Evolutionary conservation across 2,329 filamentous ascomycete genomes (phyloP).

Genomic region (Pseudogymnoascus sp.): DNA sequence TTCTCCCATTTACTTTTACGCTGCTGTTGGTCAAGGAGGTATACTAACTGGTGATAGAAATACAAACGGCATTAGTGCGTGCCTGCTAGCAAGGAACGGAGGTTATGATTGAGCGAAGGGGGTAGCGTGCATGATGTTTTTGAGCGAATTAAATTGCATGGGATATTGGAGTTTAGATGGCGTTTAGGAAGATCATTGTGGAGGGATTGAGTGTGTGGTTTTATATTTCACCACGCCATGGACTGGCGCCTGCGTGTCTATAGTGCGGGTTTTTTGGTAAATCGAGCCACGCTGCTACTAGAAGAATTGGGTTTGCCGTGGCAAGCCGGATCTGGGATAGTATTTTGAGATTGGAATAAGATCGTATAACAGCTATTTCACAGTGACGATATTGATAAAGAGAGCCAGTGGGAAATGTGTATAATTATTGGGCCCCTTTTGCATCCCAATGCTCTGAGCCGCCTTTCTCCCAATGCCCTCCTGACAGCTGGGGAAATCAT

Average conservation of each 20-base stretch:
- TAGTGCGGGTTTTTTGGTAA: neutral
- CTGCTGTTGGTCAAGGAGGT: conserved; percentile 6
- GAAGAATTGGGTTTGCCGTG: neutral
- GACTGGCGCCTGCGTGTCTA: neutral
- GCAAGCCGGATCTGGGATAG: neutral
- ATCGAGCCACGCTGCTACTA: neutral
- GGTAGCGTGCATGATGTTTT: conserved; percentile 3
- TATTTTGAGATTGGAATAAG: conserved; percentile 6
- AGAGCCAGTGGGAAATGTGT: neutral
- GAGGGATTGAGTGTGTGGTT: neutral
- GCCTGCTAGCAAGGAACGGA: neutral
- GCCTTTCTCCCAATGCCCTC: neutral
- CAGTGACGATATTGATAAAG: neutral
- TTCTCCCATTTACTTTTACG: conserved; percentile 25
- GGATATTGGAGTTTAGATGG: conserved; percentile 5
- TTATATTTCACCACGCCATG: neutral
- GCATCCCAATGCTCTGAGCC: neutral
- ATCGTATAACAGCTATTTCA: neutral
- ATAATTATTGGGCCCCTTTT: neutral
- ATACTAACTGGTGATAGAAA: conserved; percentile 24
- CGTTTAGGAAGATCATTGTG: neutral
- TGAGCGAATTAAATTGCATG: conserved; percentile 8
- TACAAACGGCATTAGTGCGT: conserved; percentile 28
- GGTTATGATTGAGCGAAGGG: neutral
- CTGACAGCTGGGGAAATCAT: no score